phyloP scores from a whole-genome alignment of 164 flowering plant genomes.

The Liriodendron chinense region DNA sequence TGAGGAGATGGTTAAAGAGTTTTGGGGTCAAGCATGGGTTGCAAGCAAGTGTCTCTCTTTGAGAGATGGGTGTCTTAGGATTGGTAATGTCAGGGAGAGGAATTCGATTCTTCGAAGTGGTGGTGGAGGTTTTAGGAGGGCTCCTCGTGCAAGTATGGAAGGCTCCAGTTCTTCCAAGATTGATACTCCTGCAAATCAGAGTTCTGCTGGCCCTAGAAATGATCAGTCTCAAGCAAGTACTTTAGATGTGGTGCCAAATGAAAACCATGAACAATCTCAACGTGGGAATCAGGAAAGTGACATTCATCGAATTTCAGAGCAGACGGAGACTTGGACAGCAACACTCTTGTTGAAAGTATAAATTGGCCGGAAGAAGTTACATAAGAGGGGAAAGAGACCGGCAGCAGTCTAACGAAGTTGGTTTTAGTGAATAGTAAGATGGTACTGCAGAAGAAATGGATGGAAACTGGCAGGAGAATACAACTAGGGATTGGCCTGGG shows the following conservation, averaged over 20 bases:
- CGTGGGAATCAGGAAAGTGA: slow-evolving; percentile 37
- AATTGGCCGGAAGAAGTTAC: slow-evolving; percentile 43
- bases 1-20: too few species aligned
- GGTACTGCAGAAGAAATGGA: slow-evolving; percentile 35
- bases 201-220: slow-evolving; percentile 36
- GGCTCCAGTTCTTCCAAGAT: too few species aligned
- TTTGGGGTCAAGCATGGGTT: too few species aligned
- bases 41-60: too few species aligned
- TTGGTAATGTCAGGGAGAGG: too few species aligned
- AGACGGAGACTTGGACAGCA: slow-evolving; percentile 28
- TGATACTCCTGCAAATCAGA: slow-evolving; percentile 43
- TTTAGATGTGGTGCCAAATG: slow-evolving; percentile 35
- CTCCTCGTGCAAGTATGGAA: too few species aligned
- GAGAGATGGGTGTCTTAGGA: too few species aligned
- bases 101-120: too few species aligned
- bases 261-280: slow-evolving; percentile 36
- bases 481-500: slow-evolving; percentile 48
- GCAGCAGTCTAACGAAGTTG: slow-evolving; percentile 46
- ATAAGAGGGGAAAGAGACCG: slow-evolving; percentile 45
- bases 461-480: slow-evolving; percentile 52
- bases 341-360: slow-evolving; percentile 29
- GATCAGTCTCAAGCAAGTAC: slow-evolving; percentile 33
- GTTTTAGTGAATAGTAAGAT: slow-evolving; percentile 47
- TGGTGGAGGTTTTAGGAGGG: too few species aligned
- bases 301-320: slow-evolving; percentile 26